phyloP scores from a whole-genome alignment of 1,139 yeast species.

The Saccharomyces pastorianus region DNA sequence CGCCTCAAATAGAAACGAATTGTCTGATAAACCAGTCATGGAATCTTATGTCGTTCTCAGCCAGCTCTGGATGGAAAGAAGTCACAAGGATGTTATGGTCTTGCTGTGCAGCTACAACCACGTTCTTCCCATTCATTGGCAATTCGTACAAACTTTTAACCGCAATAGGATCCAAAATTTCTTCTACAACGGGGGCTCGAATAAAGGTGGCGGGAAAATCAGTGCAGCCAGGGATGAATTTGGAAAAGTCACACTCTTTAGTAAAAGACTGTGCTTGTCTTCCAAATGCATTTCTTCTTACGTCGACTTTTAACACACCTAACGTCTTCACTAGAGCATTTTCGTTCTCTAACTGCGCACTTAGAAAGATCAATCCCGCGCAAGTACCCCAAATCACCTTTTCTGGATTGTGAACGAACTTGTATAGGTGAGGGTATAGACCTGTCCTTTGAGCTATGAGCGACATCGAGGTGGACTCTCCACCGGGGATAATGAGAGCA shows the following conservation, averaged over 20 bases:
- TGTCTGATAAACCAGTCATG: constrained; percentile 66
- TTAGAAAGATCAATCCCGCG: constrained; percentile 69
- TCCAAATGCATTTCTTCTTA: constrained; percentile 71
- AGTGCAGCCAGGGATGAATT: constrained; percentile 36
- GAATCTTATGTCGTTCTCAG: constrained; percentile 46
- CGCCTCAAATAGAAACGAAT: constrained; percentile 31
- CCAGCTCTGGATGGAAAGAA: constrained; percentile 74
- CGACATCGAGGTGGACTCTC: constrained; percentile 77
- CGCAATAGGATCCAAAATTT: constrained; percentile 31
- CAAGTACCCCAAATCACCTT: constrained; percentile 81
- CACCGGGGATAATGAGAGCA: constrained; percentile 70
- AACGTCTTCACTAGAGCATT: constrained; percentile 51
- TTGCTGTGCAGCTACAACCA: constrained; percentile 68
- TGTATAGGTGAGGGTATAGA: constrained; percentile 47
- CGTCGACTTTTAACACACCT: constrained; percentile 60
- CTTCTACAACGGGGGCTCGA: constrained; percentile 66
- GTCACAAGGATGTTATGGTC: constrained; percentile 57
- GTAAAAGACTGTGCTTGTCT: constrained; percentile 66
- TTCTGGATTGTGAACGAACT: constrained; percentile 40
- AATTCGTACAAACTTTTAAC: constrained; percentile 41
- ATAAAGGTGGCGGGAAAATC: constrained; percentile 60
- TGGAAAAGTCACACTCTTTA: constrained; percentile 40
- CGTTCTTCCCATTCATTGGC: constrained; percentile 23
- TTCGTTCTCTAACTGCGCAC: constrained; percentile 50
- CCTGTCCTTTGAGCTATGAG: constrained; percentile 61